These are phyloP conservation scores for Phytophthora sansomeana DNA, from an alignment of 352 stramenopile genomes.

Conservation along the genomic window DNA sequence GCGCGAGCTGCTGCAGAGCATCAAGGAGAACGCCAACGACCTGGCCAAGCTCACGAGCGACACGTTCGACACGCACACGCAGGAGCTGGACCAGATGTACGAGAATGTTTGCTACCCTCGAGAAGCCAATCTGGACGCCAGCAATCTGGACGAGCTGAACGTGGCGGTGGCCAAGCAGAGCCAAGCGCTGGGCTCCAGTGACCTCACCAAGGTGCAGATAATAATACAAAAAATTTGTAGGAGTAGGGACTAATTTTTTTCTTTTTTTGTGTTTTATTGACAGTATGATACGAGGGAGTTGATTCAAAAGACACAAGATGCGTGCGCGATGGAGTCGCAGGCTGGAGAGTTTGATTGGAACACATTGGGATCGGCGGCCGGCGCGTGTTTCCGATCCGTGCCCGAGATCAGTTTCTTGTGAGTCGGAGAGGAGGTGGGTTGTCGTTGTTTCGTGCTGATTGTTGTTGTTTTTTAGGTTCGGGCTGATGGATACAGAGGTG, in stretches of 20 bases:
- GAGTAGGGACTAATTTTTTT: not conserved
- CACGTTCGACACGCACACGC: constrained; percentile 64
- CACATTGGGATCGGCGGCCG: constrained; percentile 59
- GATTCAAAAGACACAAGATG: constrained; percentile 58
- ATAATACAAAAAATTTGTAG: constrained; percentile 1
- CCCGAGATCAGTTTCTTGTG: constrained; percentile 80
- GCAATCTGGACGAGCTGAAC: constrained; percentile 86
- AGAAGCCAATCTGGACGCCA: constrained; percentile 84
- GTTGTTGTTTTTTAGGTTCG: constrained; percentile 51
- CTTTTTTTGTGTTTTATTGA: not conserved
- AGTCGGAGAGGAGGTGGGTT: constrained; percentile 3
- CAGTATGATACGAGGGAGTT: constrained; percentile 76
- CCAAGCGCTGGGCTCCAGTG: constrained; percentile 69
- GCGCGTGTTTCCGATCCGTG: constrained; percentile 76
- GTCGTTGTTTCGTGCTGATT: constrained; percentile 7
- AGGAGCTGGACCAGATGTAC: constrained; percentile 81
- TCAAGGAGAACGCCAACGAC: constrained; percentile 77
- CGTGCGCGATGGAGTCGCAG: constrained; percentile 48
- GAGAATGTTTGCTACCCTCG: constrained; percentile 81
- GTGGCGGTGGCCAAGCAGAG: constrained; percentile 79
- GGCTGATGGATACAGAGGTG: constrained; percentile 79
- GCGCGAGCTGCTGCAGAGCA: constrained; percentile 74
- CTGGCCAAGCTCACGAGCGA: constrained; percentile 70
- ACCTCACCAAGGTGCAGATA: constrained; percentile 67
- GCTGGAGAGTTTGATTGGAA: constrained; percentile 68